Evolutionary conservation across 352 stramenopile genomes (phyloP).

Genomic region (Elongisporangium prolatum): DNA sequence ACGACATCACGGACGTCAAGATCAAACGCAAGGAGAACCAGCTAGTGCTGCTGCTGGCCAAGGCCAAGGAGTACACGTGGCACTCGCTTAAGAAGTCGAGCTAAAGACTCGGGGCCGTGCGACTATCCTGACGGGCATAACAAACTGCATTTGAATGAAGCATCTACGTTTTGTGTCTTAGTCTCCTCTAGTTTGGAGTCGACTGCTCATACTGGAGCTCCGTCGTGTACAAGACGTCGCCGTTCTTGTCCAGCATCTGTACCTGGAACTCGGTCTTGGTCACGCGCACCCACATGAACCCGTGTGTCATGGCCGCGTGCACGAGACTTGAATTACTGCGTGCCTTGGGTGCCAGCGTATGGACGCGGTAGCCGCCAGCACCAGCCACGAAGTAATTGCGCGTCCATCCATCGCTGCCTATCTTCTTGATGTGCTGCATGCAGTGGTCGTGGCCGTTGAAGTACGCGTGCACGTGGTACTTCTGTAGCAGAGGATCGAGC

Average conservation of each 20-base stretch:
- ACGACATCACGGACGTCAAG: slow-evolving; percentile 76
- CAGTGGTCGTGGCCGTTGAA: slow-evolving; percentile 86
- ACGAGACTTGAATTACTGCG: slow-evolving; percentile 65
- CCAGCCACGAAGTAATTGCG: slow-evolving; percentile 81
- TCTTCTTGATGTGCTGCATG: slow-evolving; percentile 73
- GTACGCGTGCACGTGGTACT: slow-evolving; percentile 84
- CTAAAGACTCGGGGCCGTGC: slow-evolving; percentile 25
- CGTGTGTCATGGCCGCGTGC: slow-evolving; percentile 78
- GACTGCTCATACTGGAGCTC: slow-evolving; percentile 51
- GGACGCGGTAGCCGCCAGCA: slow-evolving; percentile 69
- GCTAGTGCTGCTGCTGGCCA: slow-evolving; percentile 71
- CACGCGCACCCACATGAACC: slow-evolving; percentile 80
- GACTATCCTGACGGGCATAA: background rate
- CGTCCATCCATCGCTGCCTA: slow-evolving; percentile 26
- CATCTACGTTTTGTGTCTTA: slow-evolving; percentile 14
- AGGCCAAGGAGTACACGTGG: slow-evolving; percentile 77
- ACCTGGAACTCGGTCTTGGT: slow-evolving; percentile 66
- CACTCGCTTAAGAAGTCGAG: slow-evolving; percentile 72
- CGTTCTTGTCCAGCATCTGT: slow-evolving; percentile 60
- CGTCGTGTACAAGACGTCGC: slow-evolving; percentile 79
- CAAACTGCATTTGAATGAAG: slow-evolving; percentile 13
- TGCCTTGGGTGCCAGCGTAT: slow-evolving; percentile 60
- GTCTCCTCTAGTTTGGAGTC: background rate
- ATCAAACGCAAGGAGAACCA: slow-evolving; percentile 80
- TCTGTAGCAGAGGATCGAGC: slow-evolving; percentile 69